Evolutionary conservation across 2,329 filamentous ascomycete species (phyloP), one percentile per base, ranked within the genome.

Genomic region (Aspergillus sojae): DNA sequence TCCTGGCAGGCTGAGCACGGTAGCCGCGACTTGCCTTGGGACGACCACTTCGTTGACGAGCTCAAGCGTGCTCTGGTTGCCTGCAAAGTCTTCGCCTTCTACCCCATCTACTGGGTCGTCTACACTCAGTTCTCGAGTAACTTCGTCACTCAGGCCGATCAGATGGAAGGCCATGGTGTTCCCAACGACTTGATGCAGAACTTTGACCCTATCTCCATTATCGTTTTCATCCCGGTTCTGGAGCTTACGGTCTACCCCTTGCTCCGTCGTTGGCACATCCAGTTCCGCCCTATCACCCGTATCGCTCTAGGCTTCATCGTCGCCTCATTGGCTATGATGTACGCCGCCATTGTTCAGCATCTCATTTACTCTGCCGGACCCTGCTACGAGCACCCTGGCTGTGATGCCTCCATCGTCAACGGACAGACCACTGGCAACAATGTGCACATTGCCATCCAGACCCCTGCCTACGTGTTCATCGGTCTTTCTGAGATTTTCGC

Each of bases 121-220:
- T 91, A 91, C 77, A 84, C 84, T 57, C 89, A 92, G 71, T 87
- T 91, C 78, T 86, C 85, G 59, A 85, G 82, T 75, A 91, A 89
- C 79, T 84, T 90, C 68, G 86, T 88, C 68, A 88, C 88, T 14
- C 90, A 92, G 76, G 84, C 84, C 58, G 80, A 78, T n/a, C 82
- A 82, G 65, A 86, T 87, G 90, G 71, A 84, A 59, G 85, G 89
- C 3, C 82, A 90, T 72, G 90, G 90, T 36, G 84, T 92, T 3
- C 91, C 91, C 71, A 94, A 94, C 81, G 91, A 94, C 73, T 80
- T 93, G 62, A 86, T 94, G 71, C 85, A 88, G 75, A 93, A 93
- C 78, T 81, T 94, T 46, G 89, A 93, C 76, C 90, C 91, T 6
- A 86, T 94, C 67, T 86, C 89, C 30, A 86, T 93, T 65, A 86